A percentile compares a stretch with the other conserved stretches of the same genome.
Conservation (phyloP, 495 filamentous ascomycete species). For the Aspergillus saccharolyticus region DNA sequence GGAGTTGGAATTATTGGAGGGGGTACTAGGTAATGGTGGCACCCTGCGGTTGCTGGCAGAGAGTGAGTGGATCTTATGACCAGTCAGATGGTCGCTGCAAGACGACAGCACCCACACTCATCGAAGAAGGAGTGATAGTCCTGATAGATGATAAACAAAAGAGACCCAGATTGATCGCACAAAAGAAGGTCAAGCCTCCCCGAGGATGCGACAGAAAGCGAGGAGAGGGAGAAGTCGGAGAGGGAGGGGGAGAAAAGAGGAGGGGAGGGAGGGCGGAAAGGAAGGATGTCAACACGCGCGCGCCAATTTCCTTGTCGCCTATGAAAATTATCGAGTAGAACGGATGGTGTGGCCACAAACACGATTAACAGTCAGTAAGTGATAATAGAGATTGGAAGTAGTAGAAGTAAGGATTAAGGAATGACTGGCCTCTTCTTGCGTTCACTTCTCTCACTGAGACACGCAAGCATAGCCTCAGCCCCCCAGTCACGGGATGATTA, state of each 20-base stretch:
- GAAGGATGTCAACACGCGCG: conserved; percentile 4
- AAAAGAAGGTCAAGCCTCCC: not conserved
- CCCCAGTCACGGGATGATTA: conserved; percentile 12
- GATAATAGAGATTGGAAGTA: not conserved
- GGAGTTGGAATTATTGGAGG: not conserved
- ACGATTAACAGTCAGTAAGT: not conserved
- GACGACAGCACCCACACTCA: conserved; percentile 30
- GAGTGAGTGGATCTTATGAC: conserved; percentile 23
- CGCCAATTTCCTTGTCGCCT: not conserved
- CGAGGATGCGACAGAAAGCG: conserved; percentile 4
- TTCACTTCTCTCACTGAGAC: not conserved
- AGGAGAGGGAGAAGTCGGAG: not conserved
- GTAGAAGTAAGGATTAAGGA: not conserved
- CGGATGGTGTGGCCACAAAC: not conserved
- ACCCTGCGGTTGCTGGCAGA: conserved; percentile 18
- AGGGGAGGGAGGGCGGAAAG: conserved; percentile 1
- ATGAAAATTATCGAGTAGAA: not conserved
- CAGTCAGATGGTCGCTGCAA: conserved; percentile 38
- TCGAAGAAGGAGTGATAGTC: conserved; percentile 31
- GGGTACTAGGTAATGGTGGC: not conserved
- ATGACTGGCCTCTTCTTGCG: not conserved
- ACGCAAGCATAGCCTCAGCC: conserved; percentile 12
- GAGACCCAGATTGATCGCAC: conserved; percentile 19
- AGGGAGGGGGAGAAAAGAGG: not conserved
- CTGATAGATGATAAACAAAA: conserved; percentile 9